phyloP scores from a whole-genome alignment of 169 alveolate genomes.

The Plasmodium ovale region DNA sequence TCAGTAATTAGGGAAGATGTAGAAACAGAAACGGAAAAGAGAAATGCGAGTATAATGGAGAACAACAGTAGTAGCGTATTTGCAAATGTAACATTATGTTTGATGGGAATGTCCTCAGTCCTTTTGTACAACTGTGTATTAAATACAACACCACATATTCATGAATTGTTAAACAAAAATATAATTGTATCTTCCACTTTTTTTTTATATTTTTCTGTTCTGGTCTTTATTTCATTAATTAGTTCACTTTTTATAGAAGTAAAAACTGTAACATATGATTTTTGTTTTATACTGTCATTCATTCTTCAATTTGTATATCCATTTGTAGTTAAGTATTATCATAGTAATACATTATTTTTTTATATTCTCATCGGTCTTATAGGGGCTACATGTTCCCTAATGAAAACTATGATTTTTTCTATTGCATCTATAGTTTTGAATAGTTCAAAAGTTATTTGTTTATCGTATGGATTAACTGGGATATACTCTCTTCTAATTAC shows the following conservation, averaged over 20 bases:
- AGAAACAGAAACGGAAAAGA: neutral
- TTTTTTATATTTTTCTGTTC: conserved; percentile 51
- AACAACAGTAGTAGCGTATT: neutral
- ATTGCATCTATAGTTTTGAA: conserved; percentile 44
- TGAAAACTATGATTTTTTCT: conserved; percentile 72
- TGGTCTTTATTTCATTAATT: conserved; percentile 39
- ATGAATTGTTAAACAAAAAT: conserved; percentile 46
- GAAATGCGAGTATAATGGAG: too few relatives aligned
- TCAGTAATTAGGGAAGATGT: neutral
- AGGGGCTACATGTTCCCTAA: conserved; percentile 54
- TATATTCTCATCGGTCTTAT: conserved; percentile 18
- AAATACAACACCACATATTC: conserved; percentile 73
- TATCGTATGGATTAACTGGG: conserved; percentile 72
- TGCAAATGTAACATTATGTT: conserved; percentile 59
- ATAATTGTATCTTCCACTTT: conserved; percentile 50
- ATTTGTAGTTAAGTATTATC: conserved; percentile 29
- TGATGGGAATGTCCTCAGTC: conserved; percentile 72
- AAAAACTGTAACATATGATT: conserved; percentile 35
- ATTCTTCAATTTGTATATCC: conserved; percentile 37
- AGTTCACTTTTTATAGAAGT: conserved; percentile 66
- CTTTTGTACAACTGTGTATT: conserved; percentile 51
- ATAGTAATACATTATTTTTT: conserved; percentile 31
- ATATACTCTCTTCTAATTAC: conserved; percentile 47
- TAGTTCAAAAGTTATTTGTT: conserved; percentile 50
- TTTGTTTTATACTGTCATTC: conserved; percentile 53